Conservation (phyloP, 495 filamentous ascomycete genomes). For the Chlorociboria aeruginascens region DNA sequence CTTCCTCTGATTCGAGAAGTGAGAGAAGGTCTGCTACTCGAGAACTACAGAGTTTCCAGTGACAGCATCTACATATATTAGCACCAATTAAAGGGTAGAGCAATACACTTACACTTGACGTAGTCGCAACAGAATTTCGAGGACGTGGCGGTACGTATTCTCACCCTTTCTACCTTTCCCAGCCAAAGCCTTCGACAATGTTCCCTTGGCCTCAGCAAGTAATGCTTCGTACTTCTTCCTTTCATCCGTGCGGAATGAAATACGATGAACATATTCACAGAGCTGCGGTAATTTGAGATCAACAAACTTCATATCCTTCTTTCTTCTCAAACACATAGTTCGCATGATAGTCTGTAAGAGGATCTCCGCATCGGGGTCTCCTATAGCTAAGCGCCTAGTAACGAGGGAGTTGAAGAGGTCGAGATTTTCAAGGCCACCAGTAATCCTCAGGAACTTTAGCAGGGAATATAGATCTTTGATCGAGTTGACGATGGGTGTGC, state of each 20-base stretch:
- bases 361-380: constrained; percentile 43
- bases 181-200: constrained; percentile 47
- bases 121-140: constrained; percentile 75
- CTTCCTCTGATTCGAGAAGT: constrained; percentile 50
- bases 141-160: constrained; percentile 50
- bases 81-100: too few relatives aligned
- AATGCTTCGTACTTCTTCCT: constrained; percentile 70
- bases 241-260: constrained; percentile 68
- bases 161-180: constrained; percentile 27
- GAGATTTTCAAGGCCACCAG: constrained; percentile 64
- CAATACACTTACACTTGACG: constrained; percentile 43
- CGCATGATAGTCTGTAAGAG: constrained; percentile 68
- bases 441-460: constrained; percentile 64
- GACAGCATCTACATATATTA: constrained; percentile 44
- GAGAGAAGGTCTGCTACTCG: constrained; percentile 59
- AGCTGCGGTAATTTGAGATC: constrained; percentile 70
- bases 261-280: constrained; percentile 67
- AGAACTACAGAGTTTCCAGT: constrained; percentile 63
- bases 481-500: constrained; percentile 69
- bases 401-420: constrained; percentile 66
- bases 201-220: constrained; percentile 61
- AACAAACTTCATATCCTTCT: constrained; percentile 84
- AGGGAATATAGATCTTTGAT: constrained; percentile 77
- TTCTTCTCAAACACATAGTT: constrained; percentile 71
- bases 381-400: constrained; percentile 54